Conservation (phyloP, 2,329 filamentous ascomycete species). For the Claviceps sp. region DNA sequence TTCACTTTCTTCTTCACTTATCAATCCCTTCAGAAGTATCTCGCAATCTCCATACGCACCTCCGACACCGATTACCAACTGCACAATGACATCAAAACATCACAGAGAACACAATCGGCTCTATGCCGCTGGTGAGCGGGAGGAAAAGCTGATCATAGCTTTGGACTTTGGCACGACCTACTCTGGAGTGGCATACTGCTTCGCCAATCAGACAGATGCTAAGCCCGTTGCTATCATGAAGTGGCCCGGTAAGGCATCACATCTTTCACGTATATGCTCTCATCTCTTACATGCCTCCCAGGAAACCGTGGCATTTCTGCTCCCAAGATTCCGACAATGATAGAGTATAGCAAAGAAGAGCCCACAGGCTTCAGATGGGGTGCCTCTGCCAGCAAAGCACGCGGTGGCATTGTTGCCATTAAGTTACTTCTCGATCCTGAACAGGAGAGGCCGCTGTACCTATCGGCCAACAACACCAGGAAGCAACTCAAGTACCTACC, state of each 20-base stretch:
- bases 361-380: constrained; percentile 22
- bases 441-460: constrained; percentile 7
- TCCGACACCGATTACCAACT: neutral
- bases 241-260: constrained; percentile 9
- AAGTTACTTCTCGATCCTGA: constrained; percentile 10
- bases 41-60: neutral
- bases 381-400: constrained; percentile 1
- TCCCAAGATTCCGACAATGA: constrained; percentile 19
- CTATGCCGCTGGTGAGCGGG: neutral
- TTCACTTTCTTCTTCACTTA: neutral
- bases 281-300: constrained; percentile 27
- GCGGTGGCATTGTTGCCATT: constrained; percentile 7
- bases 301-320: constrained; percentile 23
- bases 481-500: constrained; percentile 5
- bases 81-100: too few relatives aligned
- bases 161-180: too few relatives aligned
- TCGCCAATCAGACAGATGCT: too few relatives aligned
- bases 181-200: too few relatives aligned
- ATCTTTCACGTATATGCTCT: constrained; percentile 20
- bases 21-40: neutral
- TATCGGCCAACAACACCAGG: constrained; percentile 2
- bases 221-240: neutral
- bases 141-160: constrained; percentile 7
- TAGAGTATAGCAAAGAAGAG: constrained; percentile 22
- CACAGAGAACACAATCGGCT: neutral